Percentiles rank a stretch among this genome's conserved stretches.
Evolutionary conservation across 177 flowering plant genomes (phyloP).

Genomic region (Vitis hybrid): DNA sequence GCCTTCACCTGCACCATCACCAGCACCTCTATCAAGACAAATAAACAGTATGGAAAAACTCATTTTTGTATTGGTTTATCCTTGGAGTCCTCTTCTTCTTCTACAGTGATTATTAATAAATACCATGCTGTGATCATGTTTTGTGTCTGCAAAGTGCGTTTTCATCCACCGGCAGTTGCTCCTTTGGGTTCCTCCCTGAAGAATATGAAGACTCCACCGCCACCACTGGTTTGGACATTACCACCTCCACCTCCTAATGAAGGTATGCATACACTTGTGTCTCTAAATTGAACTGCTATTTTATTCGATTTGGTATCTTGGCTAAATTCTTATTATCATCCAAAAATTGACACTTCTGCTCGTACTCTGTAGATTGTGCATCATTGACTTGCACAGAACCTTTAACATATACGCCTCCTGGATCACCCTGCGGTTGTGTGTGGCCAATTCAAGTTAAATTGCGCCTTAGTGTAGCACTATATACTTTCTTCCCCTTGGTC

Average conservation of each 20-base stretch:
- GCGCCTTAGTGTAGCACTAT: slow-evolving; percentile 40
- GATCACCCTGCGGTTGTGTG: slow-evolving; percentile 64
- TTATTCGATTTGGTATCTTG: background rate
- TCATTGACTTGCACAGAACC: slow-evolving; percentile 55
- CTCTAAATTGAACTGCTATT: background rate
- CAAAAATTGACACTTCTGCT: background rate
- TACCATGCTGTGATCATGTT: background rate
- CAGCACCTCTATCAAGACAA: slow-evolving; percentile 22
- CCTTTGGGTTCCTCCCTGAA: slow-evolving; percentile 26
- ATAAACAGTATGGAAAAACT: slow-evolving; percentile 19
- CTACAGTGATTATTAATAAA: slow-evolving; percentile 5
- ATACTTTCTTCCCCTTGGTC: slow-evolving; percentile 64
- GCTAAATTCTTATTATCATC: background rate
- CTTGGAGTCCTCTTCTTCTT: background rate
- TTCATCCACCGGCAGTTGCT: slow-evolving; percentile 29
- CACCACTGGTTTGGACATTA: slow-evolving; percentile 26
- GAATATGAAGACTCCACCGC: slow-evolving; percentile 32
- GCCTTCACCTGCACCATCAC: slow-evolving; percentile 33
- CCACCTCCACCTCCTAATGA: slow-evolving; percentile 65
- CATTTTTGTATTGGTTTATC: slow-evolving; percentile 2
- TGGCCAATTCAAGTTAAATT: slow-evolving; percentile 61
- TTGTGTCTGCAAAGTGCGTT: slow-evolving; percentile 27
- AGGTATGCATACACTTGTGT: slow-evolving; percentile 24
- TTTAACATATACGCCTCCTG: slow-evolving; percentile 50
- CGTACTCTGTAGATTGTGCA: slow-evolving; percentile 44